phyloP scores from a whole-genome alignment of 2,329 filamentous ascomycete species.

The Colletotrichum sp. region DNA sequence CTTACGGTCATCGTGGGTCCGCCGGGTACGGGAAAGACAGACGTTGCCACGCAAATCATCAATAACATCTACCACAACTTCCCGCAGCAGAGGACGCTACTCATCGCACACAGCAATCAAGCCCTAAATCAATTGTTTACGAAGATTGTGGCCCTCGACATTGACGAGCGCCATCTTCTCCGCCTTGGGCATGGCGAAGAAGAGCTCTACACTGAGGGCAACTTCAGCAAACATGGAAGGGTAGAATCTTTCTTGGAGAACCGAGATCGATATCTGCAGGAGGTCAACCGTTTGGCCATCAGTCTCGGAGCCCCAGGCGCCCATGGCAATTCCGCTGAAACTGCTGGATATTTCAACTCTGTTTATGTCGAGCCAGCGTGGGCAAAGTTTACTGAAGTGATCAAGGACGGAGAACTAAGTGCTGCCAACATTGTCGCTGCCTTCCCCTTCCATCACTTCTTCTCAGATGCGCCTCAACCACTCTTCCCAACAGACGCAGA shows the following conservation, averaged over 20 bases:
- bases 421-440: constrained; percentile 68
- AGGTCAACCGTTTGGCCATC: constrained; percentile 85
- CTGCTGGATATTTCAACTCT: constrained; percentile 93
- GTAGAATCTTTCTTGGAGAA: constrained; percentile 96
- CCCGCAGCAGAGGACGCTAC: constrained; percentile 85
- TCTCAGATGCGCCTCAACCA: constrained; percentile 84
- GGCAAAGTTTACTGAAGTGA: constrained; percentile 74
- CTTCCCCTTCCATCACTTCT: constrained; percentile 91
- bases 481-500: constrained; percentile 74
- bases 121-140: constrained; percentile 97
- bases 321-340: constrained; percentile 96
- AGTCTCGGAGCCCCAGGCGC: constrained; percentile 89
- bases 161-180: constrained; percentile 92
- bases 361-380: constrained; percentile 91
- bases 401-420: constrained; percentile 60
- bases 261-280: constrained; percentile 75
- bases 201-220: constrained; percentile 83
- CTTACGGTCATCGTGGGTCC: constrained; percentile 94
- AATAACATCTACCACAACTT: constrained; percentile 99
- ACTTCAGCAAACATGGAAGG: constrained; percentile 91
- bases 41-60: constrained; percentile 97
- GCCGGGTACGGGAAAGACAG: constrained; percentile 97
- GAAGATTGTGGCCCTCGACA: constrained; percentile 95
- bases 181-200: constrained; percentile 95
- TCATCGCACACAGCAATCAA: constrained; percentile 97